phyloP scores from a whole-genome alignment of 1,284 basidiomycete species.

The Pseudomicrostroma phylloplanum region DNA sequence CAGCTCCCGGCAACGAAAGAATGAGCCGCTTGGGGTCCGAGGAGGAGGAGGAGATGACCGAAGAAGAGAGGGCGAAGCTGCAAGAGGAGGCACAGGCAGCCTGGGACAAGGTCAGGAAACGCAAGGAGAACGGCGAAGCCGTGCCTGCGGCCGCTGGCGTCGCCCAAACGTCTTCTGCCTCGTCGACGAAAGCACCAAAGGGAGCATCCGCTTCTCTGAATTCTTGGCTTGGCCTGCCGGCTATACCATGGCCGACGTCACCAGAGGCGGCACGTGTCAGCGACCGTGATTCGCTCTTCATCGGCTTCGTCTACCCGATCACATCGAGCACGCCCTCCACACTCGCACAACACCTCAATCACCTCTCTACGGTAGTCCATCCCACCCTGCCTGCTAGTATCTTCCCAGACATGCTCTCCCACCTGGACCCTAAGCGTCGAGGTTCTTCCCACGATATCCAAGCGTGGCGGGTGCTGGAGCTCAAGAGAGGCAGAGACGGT shows the following conservation, averaged over 20 bases:
- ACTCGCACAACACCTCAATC: conserved; percentile 29
- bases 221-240: conserved; percentile 27
- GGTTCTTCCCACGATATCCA: conserved; percentile 46
- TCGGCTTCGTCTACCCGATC: conserved; percentile 45
- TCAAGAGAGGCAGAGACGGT: conserved; percentile 38
- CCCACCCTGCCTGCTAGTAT: conserved; percentile 29
- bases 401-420: conserved; percentile 36
- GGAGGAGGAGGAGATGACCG: too few species aligned
- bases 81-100: too few species aligned
- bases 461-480: conserved; percentile 38
- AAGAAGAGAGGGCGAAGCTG: too few species aligned
- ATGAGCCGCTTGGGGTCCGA: too few species aligned
- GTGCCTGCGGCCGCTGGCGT: too few species aligned
- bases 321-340: conserved; percentile 18
- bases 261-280: conserved; percentile 31
- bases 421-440: conserved; percentile 26
- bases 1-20: too few species aligned
- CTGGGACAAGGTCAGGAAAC: too few species aligned
- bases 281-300: conserved; percentile 45
- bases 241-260: conserved; percentile 33
- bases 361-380: conserved; percentile 41
- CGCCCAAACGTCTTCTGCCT: too few species aligned
- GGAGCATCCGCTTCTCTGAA: conserved; percentile 15
- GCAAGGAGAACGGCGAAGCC: too few species aligned
- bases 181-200: too few species aligned